A percentile compares a stretch with the other conserved stretches of the same genome.
phyloP scores from a whole-genome alignment of 2,329 filamentous ascomycete species.

The Ploettnerulaceae sp. region DNA sequence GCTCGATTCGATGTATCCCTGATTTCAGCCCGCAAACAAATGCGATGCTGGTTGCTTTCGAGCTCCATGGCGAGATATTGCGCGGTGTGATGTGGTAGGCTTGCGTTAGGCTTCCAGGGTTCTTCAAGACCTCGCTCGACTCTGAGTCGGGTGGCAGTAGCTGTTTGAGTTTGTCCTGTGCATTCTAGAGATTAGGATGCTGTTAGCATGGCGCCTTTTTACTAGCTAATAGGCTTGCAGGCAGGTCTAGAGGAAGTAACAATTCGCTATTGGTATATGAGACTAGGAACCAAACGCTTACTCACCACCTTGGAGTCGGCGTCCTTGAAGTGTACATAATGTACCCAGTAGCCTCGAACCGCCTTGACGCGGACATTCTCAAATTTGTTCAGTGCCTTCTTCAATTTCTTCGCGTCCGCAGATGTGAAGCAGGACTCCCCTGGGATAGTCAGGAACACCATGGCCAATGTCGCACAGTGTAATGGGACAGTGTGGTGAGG shows the following conservation, averaged over 20 bases:
- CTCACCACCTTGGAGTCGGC: constrained; percentile 13
- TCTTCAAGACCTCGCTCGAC: constrained; percentile 12
- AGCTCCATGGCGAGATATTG: constrained; percentile 95
- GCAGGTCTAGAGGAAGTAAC: too few relatives aligned
- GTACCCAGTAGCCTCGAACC: constrained; percentile 29
- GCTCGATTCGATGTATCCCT: constrained; percentile 73
- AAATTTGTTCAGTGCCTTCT: constrained; percentile 18
- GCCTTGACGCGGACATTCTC: constrained; percentile 21
- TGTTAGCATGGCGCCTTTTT: constrained; percentile 9
- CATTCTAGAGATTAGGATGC: constrained; percentile 14
- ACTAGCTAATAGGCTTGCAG: not conserved
- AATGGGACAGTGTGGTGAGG: not conserved
- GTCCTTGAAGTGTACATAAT: constrained; percentile 30
- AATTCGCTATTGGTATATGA: not conserved
- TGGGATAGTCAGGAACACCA: constrained; percentile 28
- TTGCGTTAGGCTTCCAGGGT: constrained; percentile 13
- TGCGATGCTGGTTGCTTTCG: constrained; percentile 89
- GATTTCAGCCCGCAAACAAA: constrained; percentile 80
- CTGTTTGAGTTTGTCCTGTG: constrained; percentile 25
- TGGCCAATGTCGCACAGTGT: constrained; percentile 9
- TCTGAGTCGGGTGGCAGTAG: constrained; percentile 23
- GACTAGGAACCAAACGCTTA: too few relatives aligned
- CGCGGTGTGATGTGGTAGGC: constrained; percentile 68
- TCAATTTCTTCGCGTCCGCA: constrained; percentile 29
- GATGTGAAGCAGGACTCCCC: constrained; percentile 32